These are phyloP conservation scores for Niebla homalea DNA, from an alignment of 495 filamentous ascomycete species.

Conservation along the genomic window DNA sequence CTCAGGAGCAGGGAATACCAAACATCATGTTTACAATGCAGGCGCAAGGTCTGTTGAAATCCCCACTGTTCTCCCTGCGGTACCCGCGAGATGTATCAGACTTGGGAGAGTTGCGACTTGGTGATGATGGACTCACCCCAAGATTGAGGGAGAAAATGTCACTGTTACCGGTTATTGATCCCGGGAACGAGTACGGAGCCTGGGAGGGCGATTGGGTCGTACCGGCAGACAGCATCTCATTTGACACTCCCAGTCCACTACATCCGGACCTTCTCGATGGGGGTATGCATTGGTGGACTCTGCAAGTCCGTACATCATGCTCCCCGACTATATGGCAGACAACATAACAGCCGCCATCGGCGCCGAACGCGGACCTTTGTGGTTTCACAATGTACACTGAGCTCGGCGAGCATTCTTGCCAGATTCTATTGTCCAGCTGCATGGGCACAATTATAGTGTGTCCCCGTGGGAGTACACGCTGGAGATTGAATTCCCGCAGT, in stretches of 20 bases:
- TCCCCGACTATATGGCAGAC: background rate
- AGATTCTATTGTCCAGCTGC: background rate
- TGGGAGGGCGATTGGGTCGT: background rate
- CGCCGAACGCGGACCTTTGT: background rate
- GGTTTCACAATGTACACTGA: background rate
- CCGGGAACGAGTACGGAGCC: background rate
- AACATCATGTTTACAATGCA: background rate
- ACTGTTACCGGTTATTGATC: background rate
- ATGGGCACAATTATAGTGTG: background rate
- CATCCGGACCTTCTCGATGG: background rate
- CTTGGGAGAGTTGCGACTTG: background rate
- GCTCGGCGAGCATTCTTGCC: background rate
- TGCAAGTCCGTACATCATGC: background rate
- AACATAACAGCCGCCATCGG: constrained; percentile 1
- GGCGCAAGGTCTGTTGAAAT: background rate
- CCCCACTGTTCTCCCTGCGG: background rate
- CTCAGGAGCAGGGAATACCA: background rate
- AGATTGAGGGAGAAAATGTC: background rate
- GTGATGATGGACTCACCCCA: background rate
- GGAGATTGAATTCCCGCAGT: background rate
- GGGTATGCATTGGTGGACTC: background rate
- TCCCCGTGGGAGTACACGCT: background rate
- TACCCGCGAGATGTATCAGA: background rate
- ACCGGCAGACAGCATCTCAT: background rate
- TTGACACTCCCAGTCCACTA: background rate